Evolutionary conservation across 306 rosid species (phyloP), one percentile per base, ranked within the genome.

Genomic region (Cotoneaster glaucophyllus): DNA sequence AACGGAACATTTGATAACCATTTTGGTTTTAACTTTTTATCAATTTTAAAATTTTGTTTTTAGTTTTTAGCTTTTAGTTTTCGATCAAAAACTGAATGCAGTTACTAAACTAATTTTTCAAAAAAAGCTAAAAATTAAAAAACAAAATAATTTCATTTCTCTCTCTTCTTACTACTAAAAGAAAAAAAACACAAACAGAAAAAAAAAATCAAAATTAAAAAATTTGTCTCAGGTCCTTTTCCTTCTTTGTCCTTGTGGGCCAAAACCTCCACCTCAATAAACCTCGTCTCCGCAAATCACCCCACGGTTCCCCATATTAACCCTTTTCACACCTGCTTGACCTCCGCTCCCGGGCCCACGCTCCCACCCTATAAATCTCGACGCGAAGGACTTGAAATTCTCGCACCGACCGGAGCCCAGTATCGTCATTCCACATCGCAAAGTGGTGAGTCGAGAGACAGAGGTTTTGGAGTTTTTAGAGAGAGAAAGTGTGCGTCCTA

Each of bases 361-460:
- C 6, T 4, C 13, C 8, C 70, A 17, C 66, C 24, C 69, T 67
- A 67, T 80, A 80, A 57, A 80, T 48, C 1, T 3, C 17, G 2
- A 19, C 1, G 4, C 70, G 6, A 21, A n/a, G 18, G 10, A 59
- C 3, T n/a, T 25, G 48, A 17, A 45, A 59, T 37, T 77, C 9
- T 18, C 31, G 50, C 66, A 32, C 21, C 45, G 15, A 48, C 13
- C 28, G 22, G 10, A 67, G 85, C 78, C 31, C 73, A 78, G 64
- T 73, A 28, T 28, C 44, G 85, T 82, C 64, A 82, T 74, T 78
- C 26, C 1, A 18, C 0, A 2, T 2, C 6, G 21, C 54, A 39
- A 12, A 7, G 4, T 21, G 14, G 31, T 6, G 37, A 78, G 59
- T 25, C 0, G 65, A 76, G 65, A 48, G 64, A 56, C 58, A 19